Conservation (phyloP, 345 rosid species). For the Eutrema heterophyllum region DNA sequence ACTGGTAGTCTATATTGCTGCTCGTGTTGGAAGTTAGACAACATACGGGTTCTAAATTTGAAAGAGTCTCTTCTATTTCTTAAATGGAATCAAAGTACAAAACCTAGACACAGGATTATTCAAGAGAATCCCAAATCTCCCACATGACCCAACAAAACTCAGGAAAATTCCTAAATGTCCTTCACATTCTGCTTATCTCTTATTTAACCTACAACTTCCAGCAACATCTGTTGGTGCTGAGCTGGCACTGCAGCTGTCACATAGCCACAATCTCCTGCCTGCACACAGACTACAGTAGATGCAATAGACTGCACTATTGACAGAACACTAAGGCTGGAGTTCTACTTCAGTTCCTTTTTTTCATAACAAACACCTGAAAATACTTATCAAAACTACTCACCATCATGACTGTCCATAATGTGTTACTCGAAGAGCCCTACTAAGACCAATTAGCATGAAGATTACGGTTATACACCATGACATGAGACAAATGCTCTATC, state of each 20-base stretch:
- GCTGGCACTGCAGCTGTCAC: neutral
- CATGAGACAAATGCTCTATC: neutral
- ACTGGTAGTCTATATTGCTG: neutral
- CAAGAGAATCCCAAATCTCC: neutral
- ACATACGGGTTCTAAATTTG: neutral
- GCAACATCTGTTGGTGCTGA: neutral
- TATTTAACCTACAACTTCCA: neutral
- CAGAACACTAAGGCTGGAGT: neutral
- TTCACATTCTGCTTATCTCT: neutral
- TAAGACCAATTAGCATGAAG: neutral
- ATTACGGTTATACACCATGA: neutral
- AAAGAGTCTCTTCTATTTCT: neutral
- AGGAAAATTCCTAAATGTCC: neutral
- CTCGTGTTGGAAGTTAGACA: neutral
- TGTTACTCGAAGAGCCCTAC: neutral
- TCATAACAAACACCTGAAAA: neutral
- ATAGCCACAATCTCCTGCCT: neutral
- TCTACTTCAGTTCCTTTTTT: neutral
- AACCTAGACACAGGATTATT: neutral
- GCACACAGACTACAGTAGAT: neutral
- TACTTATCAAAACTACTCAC: conserved; percentile 1
- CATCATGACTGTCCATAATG: neutral
- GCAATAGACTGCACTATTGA: neutral
- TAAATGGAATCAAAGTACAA: neutral
- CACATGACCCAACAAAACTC: neutral